Conservation (phyloP, 2,329 filamentous ascomycete species). For the Arthrocladium fulminans region DNA sequence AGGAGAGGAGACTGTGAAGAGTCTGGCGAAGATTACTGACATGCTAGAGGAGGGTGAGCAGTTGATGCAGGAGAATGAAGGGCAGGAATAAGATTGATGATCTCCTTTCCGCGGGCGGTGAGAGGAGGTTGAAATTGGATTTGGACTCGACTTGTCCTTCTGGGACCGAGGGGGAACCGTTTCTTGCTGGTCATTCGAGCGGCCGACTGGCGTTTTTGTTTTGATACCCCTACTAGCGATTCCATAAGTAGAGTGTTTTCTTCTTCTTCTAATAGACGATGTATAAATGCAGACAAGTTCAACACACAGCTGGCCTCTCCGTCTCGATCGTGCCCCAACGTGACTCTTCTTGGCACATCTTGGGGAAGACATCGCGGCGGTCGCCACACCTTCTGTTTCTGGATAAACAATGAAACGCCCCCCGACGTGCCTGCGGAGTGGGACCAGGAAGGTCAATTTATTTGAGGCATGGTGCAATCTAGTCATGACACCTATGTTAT, state of each 20-base stretch:
- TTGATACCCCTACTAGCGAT: constrained; percentile 7
- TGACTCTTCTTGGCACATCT: neutral
- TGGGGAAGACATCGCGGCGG: neutral
- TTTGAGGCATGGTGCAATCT: neutral
- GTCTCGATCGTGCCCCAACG: too few relatives aligned
- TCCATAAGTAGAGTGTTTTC: neutral
- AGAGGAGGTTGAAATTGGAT: too few relatives aligned
- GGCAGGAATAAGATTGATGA: neutral
- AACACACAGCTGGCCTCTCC: neutral
- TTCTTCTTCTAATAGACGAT: constrained; percentile 8
- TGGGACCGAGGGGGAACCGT: too few relatives aligned
- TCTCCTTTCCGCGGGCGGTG: neutral
- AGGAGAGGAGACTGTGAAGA: constrained; percentile 72
- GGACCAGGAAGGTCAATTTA: neutral
- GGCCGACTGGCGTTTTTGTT: constrained; percentile 5
- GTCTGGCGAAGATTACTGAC: constrained; percentile 75
- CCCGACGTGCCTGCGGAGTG: neutral
- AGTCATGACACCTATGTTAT: constrained; percentile 1
- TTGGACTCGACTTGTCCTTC: too few relatives aligned
- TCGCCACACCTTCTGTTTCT: constrained; percentile 4
- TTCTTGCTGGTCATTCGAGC: too few relatives aligned
- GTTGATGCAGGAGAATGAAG: constrained; percentile 59
- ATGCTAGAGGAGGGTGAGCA: constrained; percentile 91
- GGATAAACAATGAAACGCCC: neutral
- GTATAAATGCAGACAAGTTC: constrained; percentile 6